Conservation (phyloP, 208 protist species). For the Borovskyia barvae region DNA sequence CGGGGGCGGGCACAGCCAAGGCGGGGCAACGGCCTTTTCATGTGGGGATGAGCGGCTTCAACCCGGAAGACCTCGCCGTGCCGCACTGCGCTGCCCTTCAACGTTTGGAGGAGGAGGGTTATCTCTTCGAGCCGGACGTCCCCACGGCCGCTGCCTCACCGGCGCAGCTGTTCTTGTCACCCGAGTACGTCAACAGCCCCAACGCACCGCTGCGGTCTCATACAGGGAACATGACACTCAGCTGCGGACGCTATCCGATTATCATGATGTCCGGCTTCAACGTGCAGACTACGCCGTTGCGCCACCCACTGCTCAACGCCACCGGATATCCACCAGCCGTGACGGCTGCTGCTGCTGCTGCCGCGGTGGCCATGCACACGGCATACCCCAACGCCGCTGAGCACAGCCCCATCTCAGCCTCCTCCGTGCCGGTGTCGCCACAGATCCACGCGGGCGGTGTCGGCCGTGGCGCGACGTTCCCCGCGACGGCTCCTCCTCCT, state of each 20-base stretch:
- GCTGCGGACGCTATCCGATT: constrained; percentile 43
- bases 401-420: constrained; percentile 9
- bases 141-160: constrained; percentile 24
- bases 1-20: constrained; percentile 59
- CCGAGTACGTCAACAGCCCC: constrained; percentile 12
- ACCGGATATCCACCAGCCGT: constrained; percentile 21
- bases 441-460: background rate
- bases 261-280: constrained; percentile 75
- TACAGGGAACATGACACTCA: constrained; percentile 39
- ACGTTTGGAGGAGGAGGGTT: constrained; percentile 34
- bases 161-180: constrained; percentile 35
- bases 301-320: constrained; percentile 36
- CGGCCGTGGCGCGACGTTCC: constrained; percentile 8
- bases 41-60: constrained; percentile 39
- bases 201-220: constrained; percentile 14
- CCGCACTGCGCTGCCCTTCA: constrained; percentile 27
- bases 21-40: constrained; percentile 27
- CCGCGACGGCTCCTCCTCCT: constrained; percentile 10
- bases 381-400: no score
- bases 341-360: constrained; percentile 8
- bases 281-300: constrained; percentile 55
- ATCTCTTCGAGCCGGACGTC: constrained; percentile 75
- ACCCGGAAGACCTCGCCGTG: constrained; percentile 31
- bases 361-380: background rate
- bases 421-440: background rate